These are phyloP conservation scores for Gaultheria prostrata DNA, from an alignment of 148 eudicot species.

Conservation along the genomic window DNA sequence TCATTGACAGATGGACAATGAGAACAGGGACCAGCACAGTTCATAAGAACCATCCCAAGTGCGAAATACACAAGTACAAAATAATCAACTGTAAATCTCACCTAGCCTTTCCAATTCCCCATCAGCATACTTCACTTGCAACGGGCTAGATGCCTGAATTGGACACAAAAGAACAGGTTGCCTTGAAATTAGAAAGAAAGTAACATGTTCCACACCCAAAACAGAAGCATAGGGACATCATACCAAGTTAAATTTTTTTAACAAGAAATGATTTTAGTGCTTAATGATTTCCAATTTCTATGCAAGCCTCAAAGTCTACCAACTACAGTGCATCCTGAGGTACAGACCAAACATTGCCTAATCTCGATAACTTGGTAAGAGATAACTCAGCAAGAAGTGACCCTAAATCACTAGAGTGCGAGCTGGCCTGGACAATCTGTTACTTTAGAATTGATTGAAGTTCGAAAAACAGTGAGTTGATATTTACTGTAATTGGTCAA, in stretches of 20 bases:
- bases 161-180: slow-evolving; percentile 26
- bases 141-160: slow-evolving; percentile 88
- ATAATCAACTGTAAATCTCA: slow-evolving; percentile 22
- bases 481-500: neutral
- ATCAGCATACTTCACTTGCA: slow-evolving; percentile 99
- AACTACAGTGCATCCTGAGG: neutral
- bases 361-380: neutral
- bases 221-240: slow-evolving; percentile 13
- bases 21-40: slow-evolving; percentile 7
- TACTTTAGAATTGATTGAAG: neutral
- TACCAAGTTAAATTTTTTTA: neutral
- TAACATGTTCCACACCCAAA: neutral
- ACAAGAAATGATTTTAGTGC: neutral
- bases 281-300: neutral
- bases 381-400: neutral
- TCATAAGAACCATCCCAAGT: slow-evolving; percentile 9
- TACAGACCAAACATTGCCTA: neutral
- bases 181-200: slow-evolving; percentile 23
- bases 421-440: neutral
- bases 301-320: neutral
- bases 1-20: slow-evolving; percentile 3
- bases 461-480: neutral
- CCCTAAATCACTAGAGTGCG: neutral
- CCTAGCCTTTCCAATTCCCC: slow-evolving; percentile 98
- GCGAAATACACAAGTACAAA: slow-evolving; percentile 4